Conservation (phyloP, 2,329 filamentous ascomycete species). For the Alternaria incomplexa region DNA sequence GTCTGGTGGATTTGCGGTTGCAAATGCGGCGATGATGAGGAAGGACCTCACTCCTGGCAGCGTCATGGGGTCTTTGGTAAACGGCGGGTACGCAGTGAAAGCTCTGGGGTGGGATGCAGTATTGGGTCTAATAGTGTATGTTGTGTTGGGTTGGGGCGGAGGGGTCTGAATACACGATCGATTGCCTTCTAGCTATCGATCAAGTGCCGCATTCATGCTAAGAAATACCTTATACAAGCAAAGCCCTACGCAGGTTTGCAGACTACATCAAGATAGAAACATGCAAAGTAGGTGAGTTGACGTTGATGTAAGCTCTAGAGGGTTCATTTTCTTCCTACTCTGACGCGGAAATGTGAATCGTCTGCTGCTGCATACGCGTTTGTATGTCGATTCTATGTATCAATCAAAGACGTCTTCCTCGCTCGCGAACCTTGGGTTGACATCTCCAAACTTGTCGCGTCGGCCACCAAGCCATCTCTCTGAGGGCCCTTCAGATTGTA, state of each 20-base stretch:
- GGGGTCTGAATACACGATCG: constrained; percentile 22
- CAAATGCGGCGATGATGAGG: constrained; percentile 26
- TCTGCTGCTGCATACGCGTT: too few species aligned
- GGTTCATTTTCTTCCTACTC: background rate
- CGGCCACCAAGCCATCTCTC: too few species aligned
- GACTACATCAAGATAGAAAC: background rate
- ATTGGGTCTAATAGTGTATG: constrained; percentile 22
- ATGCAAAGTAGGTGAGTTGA: background rate
- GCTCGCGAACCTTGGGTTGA: too few species aligned
- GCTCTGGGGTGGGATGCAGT: constrained; percentile 38
- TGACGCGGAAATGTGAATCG: background rate
- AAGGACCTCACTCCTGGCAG: constrained; percentile 13
- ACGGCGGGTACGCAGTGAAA: constrained; percentile 26
- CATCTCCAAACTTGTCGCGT: too few species aligned
- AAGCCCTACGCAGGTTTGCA: background rate
- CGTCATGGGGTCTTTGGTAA: constrained; percentile 11
- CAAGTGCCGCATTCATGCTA: background rate
- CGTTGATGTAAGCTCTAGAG: background rate
- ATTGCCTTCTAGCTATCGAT: background rate
- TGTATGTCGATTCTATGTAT: too few species aligned
- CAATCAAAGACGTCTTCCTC: too few species aligned
- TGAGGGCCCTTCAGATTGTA: too few species aligned
- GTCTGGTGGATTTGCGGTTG: constrained; percentile 33
- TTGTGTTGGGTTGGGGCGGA: constrained; percentile 31
- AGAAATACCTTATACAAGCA: background rate